Percentiles rank a stretch among this genome's conserved stretches.
Evolutionary conservation across 306 rosid species (phyloP).

Genomic region (Sicyos baderoa): DNA sequence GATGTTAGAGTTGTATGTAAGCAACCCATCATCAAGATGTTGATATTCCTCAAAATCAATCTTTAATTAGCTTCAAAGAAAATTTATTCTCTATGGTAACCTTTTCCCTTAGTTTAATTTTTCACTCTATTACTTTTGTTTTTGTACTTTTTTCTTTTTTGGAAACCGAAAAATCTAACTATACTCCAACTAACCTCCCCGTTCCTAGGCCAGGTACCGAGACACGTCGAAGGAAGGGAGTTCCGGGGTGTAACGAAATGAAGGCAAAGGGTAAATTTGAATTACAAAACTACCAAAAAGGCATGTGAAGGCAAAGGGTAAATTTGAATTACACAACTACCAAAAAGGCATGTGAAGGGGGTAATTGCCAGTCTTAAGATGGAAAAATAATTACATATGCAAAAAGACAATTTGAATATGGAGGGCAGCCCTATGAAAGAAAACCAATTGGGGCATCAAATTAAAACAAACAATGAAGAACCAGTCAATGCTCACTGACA

Average conservation of each 20-base stretch:
- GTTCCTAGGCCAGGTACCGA: no score
- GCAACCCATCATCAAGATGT: conserved; percentile 2
- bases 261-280: not conserved
- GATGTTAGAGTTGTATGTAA: not conserved
- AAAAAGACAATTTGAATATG: conserved; percentile 2
- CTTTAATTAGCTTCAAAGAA: conserved; percentile 8
- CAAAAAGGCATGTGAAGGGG: not conserved
- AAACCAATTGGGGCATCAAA: conserved; percentile 16
- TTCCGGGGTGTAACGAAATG: not conserved
- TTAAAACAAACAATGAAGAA: conserved; percentile 12
- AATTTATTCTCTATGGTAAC: conserved; percentile 2
- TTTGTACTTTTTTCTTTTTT: no score
- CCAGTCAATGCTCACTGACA: conserved; percentile 39
- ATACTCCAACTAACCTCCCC: no score
- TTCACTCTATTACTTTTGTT: not conserved
- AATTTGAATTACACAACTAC: not conserved
- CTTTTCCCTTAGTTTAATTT: not conserved
- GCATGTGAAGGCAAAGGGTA: not conserved
- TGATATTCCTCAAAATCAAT: conserved; percentile 27
- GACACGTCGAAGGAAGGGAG: no score
- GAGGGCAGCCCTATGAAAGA: not conserved
- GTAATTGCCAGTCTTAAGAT: no score
- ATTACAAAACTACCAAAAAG: not conserved
- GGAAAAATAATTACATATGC: not conserved
- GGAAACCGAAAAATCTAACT: no score